phyloP scores from a whole-genome alignment of 306 rosid genomes.

The Parietaria judaica region DNA sequence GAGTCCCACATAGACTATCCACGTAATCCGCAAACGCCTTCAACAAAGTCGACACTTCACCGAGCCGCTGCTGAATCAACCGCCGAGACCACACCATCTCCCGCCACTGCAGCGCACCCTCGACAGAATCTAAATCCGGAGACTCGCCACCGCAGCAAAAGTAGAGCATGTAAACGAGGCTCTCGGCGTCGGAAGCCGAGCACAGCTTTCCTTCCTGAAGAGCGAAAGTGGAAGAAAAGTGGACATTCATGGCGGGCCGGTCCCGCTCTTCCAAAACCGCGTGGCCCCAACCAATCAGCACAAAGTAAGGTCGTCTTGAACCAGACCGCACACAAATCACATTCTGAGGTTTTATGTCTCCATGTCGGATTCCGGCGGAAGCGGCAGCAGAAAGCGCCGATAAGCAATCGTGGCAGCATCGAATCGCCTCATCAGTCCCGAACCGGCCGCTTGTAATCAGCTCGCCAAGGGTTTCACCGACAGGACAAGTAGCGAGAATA shows the following conservation, averaged over 20 bases:
- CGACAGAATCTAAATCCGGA: conserved; percentile 86
- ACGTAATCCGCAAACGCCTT: conserved; percentile 96
- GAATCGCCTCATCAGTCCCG: conserved; percentile 65
- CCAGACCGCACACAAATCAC: conserved; percentile 62
- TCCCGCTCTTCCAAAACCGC: conserved; percentile 95
- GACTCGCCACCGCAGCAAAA: conserved; percentile 66
- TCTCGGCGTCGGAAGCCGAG: conserved; percentile 96
- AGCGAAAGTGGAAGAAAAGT: conserved; percentile 83
- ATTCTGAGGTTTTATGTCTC: conserved; percentile 90
- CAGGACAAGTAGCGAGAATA: conserved; percentile 80
- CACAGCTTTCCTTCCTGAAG: conserved; percentile 95
- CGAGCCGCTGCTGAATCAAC: conserved; percentile 86
- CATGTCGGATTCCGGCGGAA: conserved; percentile 81
- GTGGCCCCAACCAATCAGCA: conserved; percentile 90
- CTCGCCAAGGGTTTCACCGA: conserved; percentile 78
- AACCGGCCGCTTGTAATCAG: conserved; percentile 61
- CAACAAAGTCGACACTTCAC: conserved; percentile 74
- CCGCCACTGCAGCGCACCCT: conserved; percentile 94
- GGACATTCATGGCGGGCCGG: conserved; percentile 92
- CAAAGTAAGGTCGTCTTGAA: conserved; percentile 51
- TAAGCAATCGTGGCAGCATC: conserved; percentile 92
- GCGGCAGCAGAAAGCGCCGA: conserved; percentile 81
- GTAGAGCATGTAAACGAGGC: conserved; percentile 92
- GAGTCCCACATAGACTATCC: conserved; percentile 96
- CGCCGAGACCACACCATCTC: conserved; percentile 94